These are phyloP conservation scores for Thelonectria blattea DNA, from an alignment of 2,329 filamentous ascomycete genomes.

Conservation along the genomic window DNA sequence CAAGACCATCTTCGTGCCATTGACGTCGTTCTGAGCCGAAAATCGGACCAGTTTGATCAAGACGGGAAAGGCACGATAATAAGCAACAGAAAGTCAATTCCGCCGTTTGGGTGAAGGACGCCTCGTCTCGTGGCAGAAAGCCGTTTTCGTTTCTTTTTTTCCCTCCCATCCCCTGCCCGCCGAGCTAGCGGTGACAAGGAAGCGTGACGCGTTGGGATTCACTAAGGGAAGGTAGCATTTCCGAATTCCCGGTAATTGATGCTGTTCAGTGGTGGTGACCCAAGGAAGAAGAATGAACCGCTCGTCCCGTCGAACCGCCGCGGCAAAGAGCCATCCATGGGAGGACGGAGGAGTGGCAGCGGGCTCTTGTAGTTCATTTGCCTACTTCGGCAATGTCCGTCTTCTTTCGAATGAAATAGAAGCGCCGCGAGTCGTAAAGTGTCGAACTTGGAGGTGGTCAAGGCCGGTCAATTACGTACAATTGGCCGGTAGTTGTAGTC, in stretches of 20 bases:
- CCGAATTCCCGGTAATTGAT: neutral
- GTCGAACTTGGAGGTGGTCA: neutral
- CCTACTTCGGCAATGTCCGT: no score
- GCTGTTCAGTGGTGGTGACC: neutral
- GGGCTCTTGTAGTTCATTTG: neutral
- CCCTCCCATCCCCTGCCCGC: neutral
- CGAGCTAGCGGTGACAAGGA: neutral
- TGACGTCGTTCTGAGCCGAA: neutral
- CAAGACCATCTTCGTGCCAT: neutral
- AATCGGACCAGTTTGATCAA: no score
- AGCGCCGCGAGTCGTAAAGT: neutral
- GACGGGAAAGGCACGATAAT: no score
- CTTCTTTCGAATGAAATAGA: neutral
- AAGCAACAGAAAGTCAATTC: no score
- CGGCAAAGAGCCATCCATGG: neutral
- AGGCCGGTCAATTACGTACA: constrained; percentile 29
- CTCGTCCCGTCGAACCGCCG: neutral
- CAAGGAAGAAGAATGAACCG: no score
- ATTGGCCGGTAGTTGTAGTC: constrained; percentile 12
- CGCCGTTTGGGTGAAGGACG: no score
- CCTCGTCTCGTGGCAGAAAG: neutral
- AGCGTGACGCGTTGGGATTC: neutral
- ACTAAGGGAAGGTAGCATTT: neutral
- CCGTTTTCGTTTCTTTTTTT: neutral
- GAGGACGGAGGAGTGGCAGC: neutral